These are phyloP conservation scores for Paradendryphiella salina DNA, from an alignment of 2,329 filamentous ascomycete species.

Conservation along the genomic window DNA sequence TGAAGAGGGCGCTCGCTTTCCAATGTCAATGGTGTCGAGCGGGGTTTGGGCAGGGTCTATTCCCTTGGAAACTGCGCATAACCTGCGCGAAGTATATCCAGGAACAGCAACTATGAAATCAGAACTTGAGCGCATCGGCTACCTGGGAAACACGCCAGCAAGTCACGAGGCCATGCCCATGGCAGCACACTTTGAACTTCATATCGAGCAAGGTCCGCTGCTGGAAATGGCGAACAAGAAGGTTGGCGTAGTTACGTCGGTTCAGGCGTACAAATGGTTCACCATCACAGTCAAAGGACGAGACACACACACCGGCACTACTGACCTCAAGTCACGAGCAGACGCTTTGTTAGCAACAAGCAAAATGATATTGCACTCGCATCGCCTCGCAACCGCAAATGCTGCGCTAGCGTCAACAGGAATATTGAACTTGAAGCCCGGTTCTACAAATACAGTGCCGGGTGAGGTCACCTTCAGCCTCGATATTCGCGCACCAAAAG, in stretches of 20 bases:
- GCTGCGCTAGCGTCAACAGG: constrained; percentile 70
- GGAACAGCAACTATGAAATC: constrained; percentile 65
- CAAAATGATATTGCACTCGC: constrained; percentile 68
- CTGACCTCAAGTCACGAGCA: constrained; percentile 65
- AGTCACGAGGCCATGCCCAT: constrained; percentile 65
- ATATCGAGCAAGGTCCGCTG: constrained; percentile 82
- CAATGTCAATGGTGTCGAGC: constrained; percentile 72
- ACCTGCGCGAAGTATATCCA: constrained; percentile 64
- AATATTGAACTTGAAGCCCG: constrained; percentile 67
- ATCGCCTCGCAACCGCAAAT: constrained; percentile 63
- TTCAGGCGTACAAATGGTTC: constrained; percentile 76
- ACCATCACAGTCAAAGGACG: constrained; percentile 66
- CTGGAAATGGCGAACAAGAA: constrained; percentile 66
- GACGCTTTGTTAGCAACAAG: constrained; percentile 70
- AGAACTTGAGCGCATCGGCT: constrained; percentile 73
- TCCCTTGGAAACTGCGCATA: constrained; percentile 62
- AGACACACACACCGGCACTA: constrained; percentile 76
- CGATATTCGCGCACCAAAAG: constrained; percentile 65
- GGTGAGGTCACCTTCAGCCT: constrained; percentile 68
- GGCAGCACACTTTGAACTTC: constrained; percentile 79
- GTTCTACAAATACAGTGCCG: constrained; percentile 74
- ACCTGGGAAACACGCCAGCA: constrained; percentile 62
- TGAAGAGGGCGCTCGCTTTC: constrained; percentile 81
- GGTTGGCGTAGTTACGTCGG: constrained; percentile 71
- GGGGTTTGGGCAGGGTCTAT: constrained; percentile 77